phyloP scores from a whole-genome alignment of 2,329 filamentous ascomycete genomes.

The Fusarium duplospermum region DNA sequence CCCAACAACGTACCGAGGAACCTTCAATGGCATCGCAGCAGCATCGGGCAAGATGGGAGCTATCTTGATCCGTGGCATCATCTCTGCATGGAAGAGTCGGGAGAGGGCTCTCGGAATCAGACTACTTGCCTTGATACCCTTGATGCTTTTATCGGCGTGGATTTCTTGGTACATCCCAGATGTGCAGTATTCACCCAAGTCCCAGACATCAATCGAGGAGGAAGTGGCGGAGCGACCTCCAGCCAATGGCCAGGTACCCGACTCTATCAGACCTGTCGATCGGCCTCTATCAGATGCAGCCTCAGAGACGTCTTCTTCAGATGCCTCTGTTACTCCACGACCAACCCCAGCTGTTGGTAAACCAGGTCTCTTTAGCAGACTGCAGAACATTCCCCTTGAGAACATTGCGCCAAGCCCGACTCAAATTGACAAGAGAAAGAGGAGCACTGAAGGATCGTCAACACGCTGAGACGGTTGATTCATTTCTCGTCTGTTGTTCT shows the following conservation, averaged over 20 bases:
- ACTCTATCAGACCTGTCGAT: neutral
- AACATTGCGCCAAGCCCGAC: neutral
- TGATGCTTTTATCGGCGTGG: neutral
- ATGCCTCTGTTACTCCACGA: neutral
- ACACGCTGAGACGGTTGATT: neutral
- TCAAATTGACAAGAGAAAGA: neutral
- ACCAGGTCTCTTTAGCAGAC: neutral
- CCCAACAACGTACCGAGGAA: conserved; percentile 2
- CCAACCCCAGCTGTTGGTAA: neutral
- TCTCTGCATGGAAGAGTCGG: neutral
- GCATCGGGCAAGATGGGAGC: conserved; percentile 8
- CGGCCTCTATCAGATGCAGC: neutral
- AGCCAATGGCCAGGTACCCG: neutral
- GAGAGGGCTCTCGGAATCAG: conserved; percentile 1
- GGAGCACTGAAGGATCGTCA: neutral
- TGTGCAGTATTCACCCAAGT: neutral
- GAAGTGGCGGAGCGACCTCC: neutral
- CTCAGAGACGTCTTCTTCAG: neutral
- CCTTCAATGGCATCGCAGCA: conserved; percentile 6
- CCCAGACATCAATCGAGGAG: neutral
- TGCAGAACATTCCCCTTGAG: conserved; percentile 7
- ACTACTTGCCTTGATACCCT: neutral
- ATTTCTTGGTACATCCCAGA: conserved; percentile 9
- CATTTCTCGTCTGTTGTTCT: neutral
- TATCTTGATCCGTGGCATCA: conserved; percentile 2